A percentile compares a stretch with the other conserved stretches of the same genome.
Evolutionary conservation across 768 basidiomycete species (phyloP).

Genomic region (Hortiboletus campestris): DNA sequence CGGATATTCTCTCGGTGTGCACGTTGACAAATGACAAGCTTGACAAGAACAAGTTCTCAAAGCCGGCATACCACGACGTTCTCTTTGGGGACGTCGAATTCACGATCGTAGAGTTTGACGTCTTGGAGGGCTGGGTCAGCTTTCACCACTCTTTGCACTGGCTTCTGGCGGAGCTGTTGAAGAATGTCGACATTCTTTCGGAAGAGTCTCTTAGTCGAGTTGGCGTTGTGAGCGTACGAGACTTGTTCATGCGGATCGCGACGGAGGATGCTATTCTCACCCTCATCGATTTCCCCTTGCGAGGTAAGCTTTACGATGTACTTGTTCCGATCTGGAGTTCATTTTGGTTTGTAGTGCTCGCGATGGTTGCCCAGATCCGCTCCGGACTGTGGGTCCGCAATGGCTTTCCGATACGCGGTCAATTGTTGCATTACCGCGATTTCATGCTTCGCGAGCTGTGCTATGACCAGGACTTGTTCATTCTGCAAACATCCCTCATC

Average conservation of each 20-base stretch:
- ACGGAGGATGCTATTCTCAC: constrained; percentile 70
- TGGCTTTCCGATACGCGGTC: constrained; percentile 92
- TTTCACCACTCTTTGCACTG: constrained; percentile 93
- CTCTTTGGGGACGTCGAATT: constrained; percentile 59
- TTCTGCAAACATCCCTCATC: constrained; percentile 82
- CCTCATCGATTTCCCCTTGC: constrained; percentile 83
- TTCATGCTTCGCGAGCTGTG: constrained; percentile 94
- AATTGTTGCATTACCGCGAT: constrained; percentile 93
- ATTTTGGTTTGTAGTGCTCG: constrained; percentile 53
- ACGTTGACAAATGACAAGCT: constrained; percentile 65
- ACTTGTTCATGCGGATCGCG: constrained; percentile 58
- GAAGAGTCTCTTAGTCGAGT: constrained; percentile 51
- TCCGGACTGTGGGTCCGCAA: constrained; percentile 98
- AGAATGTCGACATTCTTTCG: constrained; percentile 69
- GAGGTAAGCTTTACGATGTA: constrained; percentile 54
- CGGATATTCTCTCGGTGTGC: constrained; percentile 70
- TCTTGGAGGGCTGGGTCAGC: constrained; percentile 79
- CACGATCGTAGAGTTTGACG: constrained; percentile 73
- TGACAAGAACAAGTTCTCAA: constrained; percentile 63
- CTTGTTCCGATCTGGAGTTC: neutral
- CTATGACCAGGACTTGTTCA: constrained; percentile 93
- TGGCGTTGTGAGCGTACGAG: constrained; percentile 54
- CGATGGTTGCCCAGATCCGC: constrained; percentile 93
- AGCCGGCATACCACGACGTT: constrained; percentile 63
- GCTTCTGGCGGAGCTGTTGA: constrained; percentile 86